Percentiles rank a stretch among this genome's conserved stretches.
Conservation (phyloP, 768 basidiomycete species). For the Tulasnella sp. region DNA sequence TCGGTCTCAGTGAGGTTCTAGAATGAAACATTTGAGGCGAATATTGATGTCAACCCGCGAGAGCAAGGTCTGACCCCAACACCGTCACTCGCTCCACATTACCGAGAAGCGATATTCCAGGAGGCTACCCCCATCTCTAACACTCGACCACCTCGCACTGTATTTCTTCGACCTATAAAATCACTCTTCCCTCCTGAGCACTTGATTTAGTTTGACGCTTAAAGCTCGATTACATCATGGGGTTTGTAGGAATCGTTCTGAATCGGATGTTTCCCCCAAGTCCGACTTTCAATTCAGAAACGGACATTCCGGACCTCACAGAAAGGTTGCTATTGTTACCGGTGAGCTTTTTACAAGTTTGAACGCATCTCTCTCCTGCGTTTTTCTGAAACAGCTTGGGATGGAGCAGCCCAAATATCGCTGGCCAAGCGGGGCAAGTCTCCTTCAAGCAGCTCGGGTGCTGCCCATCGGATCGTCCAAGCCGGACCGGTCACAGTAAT, state of each 20-base stretch:
- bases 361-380: neutral
- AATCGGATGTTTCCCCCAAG: constrained; percentile 11
- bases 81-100: too few relatives aligned
- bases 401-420: too few relatives aligned
- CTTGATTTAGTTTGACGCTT: neutral
- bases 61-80: too few relatives aligned
- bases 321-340: constrained; percentile 28
- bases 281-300: neutral
- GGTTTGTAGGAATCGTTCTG: neutral
- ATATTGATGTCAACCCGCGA: too few relatives aligned
- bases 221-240: neutral
- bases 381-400: neutral
- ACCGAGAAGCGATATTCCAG: too few relatives aligned
- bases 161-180: neutral
- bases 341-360: neutral
- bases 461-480: too few relatives aligned
- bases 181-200: neutral
- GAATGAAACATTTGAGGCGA: too few relatives aligned
- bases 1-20: too few relatives aligned
- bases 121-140: too few relatives aligned
- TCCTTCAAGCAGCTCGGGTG: too few relatives aligned
- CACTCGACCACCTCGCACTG: neutral
- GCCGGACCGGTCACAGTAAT: too few relatives aligned
- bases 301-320: constrained; percentile 19
- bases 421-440: too few relatives aligned